Base-by-base conservation (phyloP, 2,329 filamentous ascomycete species). In the Pestalotiopsis sp. region DNA sequence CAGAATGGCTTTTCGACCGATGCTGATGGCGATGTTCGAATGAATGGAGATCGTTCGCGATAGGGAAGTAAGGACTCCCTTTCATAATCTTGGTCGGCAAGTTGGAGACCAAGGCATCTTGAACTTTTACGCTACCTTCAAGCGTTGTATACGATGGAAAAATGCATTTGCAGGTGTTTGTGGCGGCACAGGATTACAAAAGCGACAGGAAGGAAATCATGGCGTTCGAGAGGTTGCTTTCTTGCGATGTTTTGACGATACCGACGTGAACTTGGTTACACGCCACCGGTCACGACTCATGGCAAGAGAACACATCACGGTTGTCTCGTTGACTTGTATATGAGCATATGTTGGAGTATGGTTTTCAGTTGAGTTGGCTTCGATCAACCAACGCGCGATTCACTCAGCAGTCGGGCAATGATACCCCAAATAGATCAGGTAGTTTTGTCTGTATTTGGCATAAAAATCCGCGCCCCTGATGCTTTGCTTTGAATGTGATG, bases 401-500 rank as follows among this genome's bases (percentile, higher is more conserved):
- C 45, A 52, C 45, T 52, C 17, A 20, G 45, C 45, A 52, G 20
- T 52, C 9, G 45, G 17, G 45, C 45, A 52, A 52, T n/a, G 45
- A 52, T 52, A 52, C 45, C 45, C 45, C 17, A n/a, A 11, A 20
- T 20, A 52, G 45, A 20, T n/a, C 20, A 52, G 17, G 45, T 52
- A 52, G 45, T 20, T 52, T 52, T 52, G 45, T n/a, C 45, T 52
- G 45, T 52, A 59, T 59, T 27, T 36, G 31, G 13, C 57, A 59
- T 27, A 59, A 27, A 59, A 59, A 27, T 14, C 13, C 13, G 14
- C 25, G 23, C 27, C 36, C 17, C 31, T 20, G 13, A 20, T 39
- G 59, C 31, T 14, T 20, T 39, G 59, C 31, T 14, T 20, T 25
- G 25, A 58, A 12, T 66, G 64, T 49, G 64, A 66, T 69, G 45